phyloP scores from a whole-genome alignment of 2,329 filamentous ascomycete species.

The Arthrobotrys pseudoclavata region DNA sequence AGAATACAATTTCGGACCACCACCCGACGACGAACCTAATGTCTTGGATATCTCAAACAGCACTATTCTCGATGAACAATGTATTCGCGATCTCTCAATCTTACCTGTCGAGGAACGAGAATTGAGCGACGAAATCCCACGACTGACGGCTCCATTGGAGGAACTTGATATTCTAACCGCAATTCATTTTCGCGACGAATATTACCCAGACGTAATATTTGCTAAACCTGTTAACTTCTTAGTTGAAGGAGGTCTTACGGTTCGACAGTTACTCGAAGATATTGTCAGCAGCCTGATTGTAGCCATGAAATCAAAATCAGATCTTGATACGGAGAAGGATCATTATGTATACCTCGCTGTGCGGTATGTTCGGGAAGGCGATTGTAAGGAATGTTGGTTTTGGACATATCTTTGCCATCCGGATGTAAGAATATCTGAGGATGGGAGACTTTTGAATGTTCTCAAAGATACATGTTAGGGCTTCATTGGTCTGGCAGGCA shows the following conservation, averaged over 20 bases:
- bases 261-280: slow-evolving; percentile 5
- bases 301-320: not conserved
- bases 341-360: slow-evolving; percentile 10
- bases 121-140: not conserved
- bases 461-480: not conserved
- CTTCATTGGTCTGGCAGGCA: too few species aligned
- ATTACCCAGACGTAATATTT: too few species aligned
- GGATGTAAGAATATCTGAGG: not conserved
- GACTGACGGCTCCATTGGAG: not conserved
- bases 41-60: not conserved
- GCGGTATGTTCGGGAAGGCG: not conserved
- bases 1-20: not conserved
- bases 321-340: not conserved
- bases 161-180: not conserved
- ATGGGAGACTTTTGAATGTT: not conserved
- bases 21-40: not conserved
- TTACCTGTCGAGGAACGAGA: not conserved
- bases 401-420: not conserved
- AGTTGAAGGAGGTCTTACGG: not conserved
- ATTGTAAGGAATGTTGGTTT: not conserved
- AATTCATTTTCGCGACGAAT: not conserved
- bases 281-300: not conserved
- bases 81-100: not conserved
- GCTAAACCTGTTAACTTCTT: not conserved
- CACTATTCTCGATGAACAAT: not conserved